Evolutionary conservation across 306 rosid genomes (phyloP), one percentile per base, ranked within the genome.

Genomic region (Vigna angularis): DNA sequence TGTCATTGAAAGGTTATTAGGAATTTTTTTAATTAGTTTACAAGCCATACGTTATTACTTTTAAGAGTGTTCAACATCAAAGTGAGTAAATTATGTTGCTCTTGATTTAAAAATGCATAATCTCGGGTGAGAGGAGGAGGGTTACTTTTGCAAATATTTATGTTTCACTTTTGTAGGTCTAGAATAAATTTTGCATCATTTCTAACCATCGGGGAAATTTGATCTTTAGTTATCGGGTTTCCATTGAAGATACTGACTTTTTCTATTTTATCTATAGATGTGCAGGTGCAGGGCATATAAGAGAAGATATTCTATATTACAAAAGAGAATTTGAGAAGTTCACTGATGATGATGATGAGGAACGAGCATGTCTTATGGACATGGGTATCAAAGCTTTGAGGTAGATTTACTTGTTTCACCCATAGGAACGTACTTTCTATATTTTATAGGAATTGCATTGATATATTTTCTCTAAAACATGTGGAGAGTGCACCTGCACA

Each of bases 301-400:
- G 90, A 57, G 95, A 90, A 66, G 95, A 92, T 72, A 90, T 92
- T 79, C 89, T 87, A 55, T 68, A 86, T 83, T 90, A 90, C 85
- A 83, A 85, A 47, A 87, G 80, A 85, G 87, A 90, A 83, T 86
- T 90, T 55, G 79, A 85, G 77, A 89, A 88, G 79, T 81, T 55
- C 55, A 63, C 82, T 9, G 86, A 79, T 20, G 81, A 40, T 74
- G 89, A 88, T 50, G 97, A 90, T 45, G 97, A 92, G 81, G 86
- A 84, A 34, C 85, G 81, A 45, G 93, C 87, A 1, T 79, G 79
- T 83, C 86, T 88, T 48, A 75, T 81, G 91, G 95, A 90, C 85
- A 87, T 92, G 93, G 95, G 93, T 70, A 72, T 88, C 70, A 92
- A 90, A 87, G 93, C 97, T 79, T 77, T 90, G 83, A 92, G 93